phyloP scores from a whole-genome alignment of 2,329 filamentous ascomycete genomes.

The Camillea tinctor region DNA sequence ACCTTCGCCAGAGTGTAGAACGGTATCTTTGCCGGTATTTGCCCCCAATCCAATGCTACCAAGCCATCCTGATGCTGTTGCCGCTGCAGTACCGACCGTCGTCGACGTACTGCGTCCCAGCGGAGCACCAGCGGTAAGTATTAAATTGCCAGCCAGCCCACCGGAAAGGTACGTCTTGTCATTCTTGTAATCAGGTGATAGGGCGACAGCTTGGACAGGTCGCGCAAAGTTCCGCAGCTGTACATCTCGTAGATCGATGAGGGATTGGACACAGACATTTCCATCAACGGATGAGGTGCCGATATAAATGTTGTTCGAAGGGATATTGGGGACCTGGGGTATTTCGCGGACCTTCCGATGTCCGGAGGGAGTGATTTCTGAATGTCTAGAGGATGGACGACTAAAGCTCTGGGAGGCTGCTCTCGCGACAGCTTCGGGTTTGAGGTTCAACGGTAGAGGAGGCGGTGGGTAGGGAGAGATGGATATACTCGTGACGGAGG shows the following conservation, averaged over 20 bases:
- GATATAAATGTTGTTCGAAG: slow-evolving; percentile 89
- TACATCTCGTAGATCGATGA: slow-evolving; percentile 86
- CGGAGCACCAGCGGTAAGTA: slow-evolving; percentile 80
- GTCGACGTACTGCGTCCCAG: slow-evolving; percentile 83
- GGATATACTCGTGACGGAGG: slow-evolving; percentile 85
- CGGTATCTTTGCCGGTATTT: slow-evolving; percentile 77
- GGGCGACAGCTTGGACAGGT: slow-evolving; percentile 84
- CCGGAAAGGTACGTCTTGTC: slow-evolving; percentile 90
- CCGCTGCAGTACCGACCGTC: slow-evolving; percentile 78
- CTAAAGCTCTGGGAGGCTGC: slow-evolving; percentile 35
- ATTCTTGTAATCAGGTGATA: slow-evolving; percentile 93
- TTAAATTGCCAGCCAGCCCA: slow-evolving; percentile 80
- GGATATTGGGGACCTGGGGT: slow-evolving; percentile 64
- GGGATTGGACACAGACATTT: slow-evolving; percentile 86
- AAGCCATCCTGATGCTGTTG: slow-evolving; percentile 85
- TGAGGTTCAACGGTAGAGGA: slow-evolving; percentile 47
- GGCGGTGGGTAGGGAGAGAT: slow-evolving; percentile 81
- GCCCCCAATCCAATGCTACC: slow-evolving; percentile 79
- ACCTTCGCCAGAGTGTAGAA: slow-evolving; percentile 90
- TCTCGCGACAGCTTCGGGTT: slow-evolving; percentile 40
- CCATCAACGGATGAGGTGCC: slow-evolving; percentile 94
- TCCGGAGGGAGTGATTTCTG: slow-evolving; percentile 44
- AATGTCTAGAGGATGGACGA: slow-evolving; percentile 38
- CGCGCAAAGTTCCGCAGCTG: slow-evolving; percentile 89
- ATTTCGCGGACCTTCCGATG: slow-evolving; percentile 39